Evolutionary conservation across 1,139 yeast genomes (phyloP).

Genomic region (Nakaseomyces sp.): DNA sequence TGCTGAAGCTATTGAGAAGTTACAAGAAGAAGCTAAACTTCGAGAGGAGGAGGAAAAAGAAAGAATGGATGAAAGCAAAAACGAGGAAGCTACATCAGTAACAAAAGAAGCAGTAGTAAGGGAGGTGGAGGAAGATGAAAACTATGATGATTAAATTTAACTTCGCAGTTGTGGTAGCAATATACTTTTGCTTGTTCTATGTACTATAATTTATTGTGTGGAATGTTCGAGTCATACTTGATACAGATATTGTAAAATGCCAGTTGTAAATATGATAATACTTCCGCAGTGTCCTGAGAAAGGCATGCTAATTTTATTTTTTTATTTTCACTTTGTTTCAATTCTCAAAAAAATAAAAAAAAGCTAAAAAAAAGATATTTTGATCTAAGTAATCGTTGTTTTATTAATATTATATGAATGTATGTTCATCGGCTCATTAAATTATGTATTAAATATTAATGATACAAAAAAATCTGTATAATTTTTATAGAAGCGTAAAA

Average conservation of each 20-base stretch:
- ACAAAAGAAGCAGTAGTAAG: conserved; percentile 58
- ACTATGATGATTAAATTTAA: conserved; percentile 57
- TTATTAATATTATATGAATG: neutral
- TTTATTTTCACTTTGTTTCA: neutral
- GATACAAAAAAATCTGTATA: neutral
- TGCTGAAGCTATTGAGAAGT: conserved; percentile 35
- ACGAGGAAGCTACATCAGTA: conserved; percentile 28
- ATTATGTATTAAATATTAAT: neutral
- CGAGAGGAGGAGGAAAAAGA: conserved; percentile 32
- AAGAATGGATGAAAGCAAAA: conserved; percentile 8
- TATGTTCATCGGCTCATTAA: conserved; percentile 1
- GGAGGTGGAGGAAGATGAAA: conserved; percentile 72
- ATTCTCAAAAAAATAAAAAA: neutral
- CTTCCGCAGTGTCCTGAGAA: neutral
- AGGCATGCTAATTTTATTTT: neutral
- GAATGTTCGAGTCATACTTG: neutral
- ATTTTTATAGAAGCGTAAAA: conserved; percentile 19
- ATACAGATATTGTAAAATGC: conserved; percentile 8
- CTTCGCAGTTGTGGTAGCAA: neutral
- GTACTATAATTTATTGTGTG: conserved; percentile 13
- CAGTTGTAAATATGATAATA: neutral
- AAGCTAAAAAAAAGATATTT: neutral
- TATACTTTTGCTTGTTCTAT: neutral
- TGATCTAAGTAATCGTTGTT: conserved; percentile 4
- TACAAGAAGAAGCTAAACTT: conserved; percentile 38